Conservation (phyloP, 2,329 filamentous ascomycete genomes). For the Beauveria sp. region DNA sequence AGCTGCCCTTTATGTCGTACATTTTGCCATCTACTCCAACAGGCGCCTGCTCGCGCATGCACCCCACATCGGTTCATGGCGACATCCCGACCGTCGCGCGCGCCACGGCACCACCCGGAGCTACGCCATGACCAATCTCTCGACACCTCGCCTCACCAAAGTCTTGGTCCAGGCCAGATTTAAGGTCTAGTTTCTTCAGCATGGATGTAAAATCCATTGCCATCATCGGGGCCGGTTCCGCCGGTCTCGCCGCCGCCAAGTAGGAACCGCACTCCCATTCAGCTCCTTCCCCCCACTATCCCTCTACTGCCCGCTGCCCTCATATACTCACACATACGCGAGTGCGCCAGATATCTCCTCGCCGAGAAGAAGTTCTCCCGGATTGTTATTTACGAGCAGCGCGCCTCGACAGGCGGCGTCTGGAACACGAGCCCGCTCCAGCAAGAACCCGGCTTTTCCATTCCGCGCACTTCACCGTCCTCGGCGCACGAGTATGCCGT, state of each 20-base stretch:
- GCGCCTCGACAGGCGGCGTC: constrained; percentile 55
- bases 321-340: not conserved
- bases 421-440: constrained; percentile 56
- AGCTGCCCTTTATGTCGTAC: not conserved
- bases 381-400: constrained; percentile 65
- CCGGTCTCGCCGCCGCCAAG: constrained; percentile 54
- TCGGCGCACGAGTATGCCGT: constrained; percentile 35
- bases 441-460: constrained; percentile 20
- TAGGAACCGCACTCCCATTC: constrained; percentile 13
- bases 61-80: constrained; percentile 7
- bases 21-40: not conserved
- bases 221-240: constrained; percentile 66
- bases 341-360: constrained; percentile 50
- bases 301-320: not conserved
- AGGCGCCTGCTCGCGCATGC: not conserved
- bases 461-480: constrained; percentile 25
- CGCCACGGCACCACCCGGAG: not conserved
- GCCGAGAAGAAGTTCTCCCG: constrained; percentile 55
- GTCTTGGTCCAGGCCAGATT: not conserved
- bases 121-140: not conserved
- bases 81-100: not conserved
- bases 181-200: not conserved
- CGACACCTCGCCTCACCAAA: not conserved
- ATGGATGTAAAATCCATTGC: constrained; percentile 44
- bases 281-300: not conserved